Evolutionary conservation across 345 rosid genomes (phyloP).

Genomic region (Gossypium raimondii): DNA sequence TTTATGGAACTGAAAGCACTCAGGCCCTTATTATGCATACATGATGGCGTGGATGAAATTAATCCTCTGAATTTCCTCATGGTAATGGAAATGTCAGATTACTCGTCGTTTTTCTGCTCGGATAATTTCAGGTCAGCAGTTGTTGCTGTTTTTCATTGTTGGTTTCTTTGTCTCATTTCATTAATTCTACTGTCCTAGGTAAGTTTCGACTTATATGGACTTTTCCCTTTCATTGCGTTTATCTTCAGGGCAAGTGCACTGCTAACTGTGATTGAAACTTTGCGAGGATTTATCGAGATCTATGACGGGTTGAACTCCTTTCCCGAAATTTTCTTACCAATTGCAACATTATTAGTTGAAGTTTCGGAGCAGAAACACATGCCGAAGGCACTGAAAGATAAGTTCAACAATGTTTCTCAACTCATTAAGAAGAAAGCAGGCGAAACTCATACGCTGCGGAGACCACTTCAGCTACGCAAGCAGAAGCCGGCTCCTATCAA

Average conservation of each 20-base stretch:
- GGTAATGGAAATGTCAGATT: slow-evolving; percentile 61
- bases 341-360: slow-evolving; percentile 48
- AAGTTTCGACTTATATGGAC: neutral
- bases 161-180: neutral
- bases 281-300: slow-evolving; percentile 54
- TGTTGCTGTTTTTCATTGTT: neutral
- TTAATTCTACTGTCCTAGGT: neutral
- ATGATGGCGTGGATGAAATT: slow-evolving; percentile 39
- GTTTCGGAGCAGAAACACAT: slow-evolving; percentile 47
- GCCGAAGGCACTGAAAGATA: slow-evolving; percentile 50
- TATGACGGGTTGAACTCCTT: slow-evolving; percentile 59
- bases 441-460: slow-evolving; percentile 44
- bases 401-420: slow-evolving; percentile 41
- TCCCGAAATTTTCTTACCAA: slow-evolving; percentile 69
- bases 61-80: slow-evolving; percentile 57
- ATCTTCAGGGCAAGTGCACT: slow-evolving; percentile 62
- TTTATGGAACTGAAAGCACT: slow-evolving; percentile 57
- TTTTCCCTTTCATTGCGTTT: slow-evolving; percentile 20
- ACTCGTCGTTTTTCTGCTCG: slow-evolving; percentile 61
- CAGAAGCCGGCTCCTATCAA: slow-evolving; percentile 73
- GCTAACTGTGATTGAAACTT: slow-evolving; percentile 54
- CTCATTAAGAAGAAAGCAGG: slow-evolving; percentile 52
- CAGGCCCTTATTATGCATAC: slow-evolving; percentile 47
- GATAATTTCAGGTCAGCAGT: slow-evolving; percentile 66
- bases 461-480: slow-evolving; percentile 73